Conservation (phyloP, 1,284 basidiomycete species). For the Fomes fomentarius region DNA sequence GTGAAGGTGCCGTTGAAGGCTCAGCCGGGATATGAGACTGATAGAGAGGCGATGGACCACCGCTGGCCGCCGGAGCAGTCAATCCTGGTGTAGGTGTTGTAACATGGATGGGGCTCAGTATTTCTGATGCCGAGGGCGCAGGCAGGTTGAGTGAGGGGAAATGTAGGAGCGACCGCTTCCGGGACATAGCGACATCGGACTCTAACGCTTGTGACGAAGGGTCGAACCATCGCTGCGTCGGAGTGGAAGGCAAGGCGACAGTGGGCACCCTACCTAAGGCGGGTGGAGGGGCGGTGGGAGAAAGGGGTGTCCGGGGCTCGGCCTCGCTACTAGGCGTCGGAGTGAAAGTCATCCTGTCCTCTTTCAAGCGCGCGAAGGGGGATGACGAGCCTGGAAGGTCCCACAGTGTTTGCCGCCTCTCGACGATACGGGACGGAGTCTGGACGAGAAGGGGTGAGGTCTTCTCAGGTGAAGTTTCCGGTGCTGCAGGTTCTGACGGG, state of each 20-base stretch:
- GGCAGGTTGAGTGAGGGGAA: constrained; percentile 32
- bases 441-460: constrained; percentile 8
- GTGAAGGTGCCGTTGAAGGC: too few species aligned
- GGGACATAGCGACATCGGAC: constrained; percentile 16
- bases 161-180: constrained; percentile 33
- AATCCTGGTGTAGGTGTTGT: constrained; percentile 21
- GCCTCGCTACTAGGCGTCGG: constrained; percentile 12
- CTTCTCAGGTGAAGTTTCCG: background rate
- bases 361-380: constrained; percentile 21
- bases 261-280: constrained; percentile 24
- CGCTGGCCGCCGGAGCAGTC: constrained; percentile 4
- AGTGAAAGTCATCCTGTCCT: constrained; percentile 20
- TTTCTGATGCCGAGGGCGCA: constrained; percentile 24
- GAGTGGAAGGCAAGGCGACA: constrained; percentile 34
- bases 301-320: constrained; percentile 20
- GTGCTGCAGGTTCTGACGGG: background rate
- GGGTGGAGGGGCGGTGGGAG: constrained; percentile 31
- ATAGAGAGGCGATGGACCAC: constrained; percentile 19
- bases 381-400: constrained; percentile 30
- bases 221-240: constrained; percentile 36
- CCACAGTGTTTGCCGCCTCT: constrained; percentile 33
- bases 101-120: constrained; percentile 38
- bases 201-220: constrained; percentile 22
- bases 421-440: constrained; percentile 25
- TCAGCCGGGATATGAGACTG: constrained; percentile 9